A percentile compares a stretch with the other conserved stretches of the same genome.
phyloP scores from a whole-genome alignment of 75 land plant species.

The Picea glauca region DNA sequence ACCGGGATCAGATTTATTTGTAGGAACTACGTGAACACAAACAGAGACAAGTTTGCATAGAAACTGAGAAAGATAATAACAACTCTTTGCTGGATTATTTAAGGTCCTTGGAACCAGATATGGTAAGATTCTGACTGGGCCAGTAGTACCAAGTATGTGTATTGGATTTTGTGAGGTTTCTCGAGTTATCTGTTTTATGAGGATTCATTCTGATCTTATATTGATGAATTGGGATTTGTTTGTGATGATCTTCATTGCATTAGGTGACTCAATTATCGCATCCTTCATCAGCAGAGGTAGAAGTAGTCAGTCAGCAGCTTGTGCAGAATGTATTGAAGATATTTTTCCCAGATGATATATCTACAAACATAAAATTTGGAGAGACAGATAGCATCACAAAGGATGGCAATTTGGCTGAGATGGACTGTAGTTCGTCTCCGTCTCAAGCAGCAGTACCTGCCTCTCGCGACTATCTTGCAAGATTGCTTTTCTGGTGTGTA shows the following conservation, averaged over 20 bases:
- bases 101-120: constrained; percentile 43
- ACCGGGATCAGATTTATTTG: background rate
- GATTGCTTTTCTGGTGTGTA: constrained; percentile 52
- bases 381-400: constrained; percentile 8
- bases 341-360: constrained; percentile 18
- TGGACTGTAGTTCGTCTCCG: constrained; percentile 4
- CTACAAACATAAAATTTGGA: background rate
- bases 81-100: constrained; percentile 45
- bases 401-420: background rate
- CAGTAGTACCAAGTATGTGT: background rate
- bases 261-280: constrained; percentile 49
- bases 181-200: too few relatives aligned
- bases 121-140: constrained; percentile 19
- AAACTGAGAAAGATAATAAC: constrained; percentile 13
- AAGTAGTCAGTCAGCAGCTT: constrained; percentile 44
- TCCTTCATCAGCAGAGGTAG: constrained; percentile 54
- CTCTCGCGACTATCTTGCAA: constrained; percentile 50
- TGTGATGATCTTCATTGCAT: background rate
- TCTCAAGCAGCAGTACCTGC: constrained; percentile 12
- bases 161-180: too few relatives aligned
- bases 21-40: constrained; percentile 37
- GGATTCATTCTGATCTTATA: too few relatives aligned
- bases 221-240: too few relatives aligned
- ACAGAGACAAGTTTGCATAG: constrained; percentile 25
- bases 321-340: constrained; percentile 24